phyloP scores from a whole-genome alignment of 495 filamentous ascomycete species.

The Aspergillus ostianus region DNA sequence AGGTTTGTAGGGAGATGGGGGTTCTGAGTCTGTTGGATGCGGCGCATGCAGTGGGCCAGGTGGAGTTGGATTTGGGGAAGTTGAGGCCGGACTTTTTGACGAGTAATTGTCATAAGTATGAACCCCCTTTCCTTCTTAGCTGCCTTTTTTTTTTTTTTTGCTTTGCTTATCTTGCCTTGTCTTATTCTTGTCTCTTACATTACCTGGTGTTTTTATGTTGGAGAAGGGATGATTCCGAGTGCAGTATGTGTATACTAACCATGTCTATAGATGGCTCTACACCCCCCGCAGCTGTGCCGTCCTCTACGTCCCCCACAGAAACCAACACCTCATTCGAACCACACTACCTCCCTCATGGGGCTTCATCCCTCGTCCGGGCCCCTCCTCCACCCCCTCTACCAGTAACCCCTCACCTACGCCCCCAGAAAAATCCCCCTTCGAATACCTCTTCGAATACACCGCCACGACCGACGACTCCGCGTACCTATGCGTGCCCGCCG shows the following conservation, averaged over 20 bases:
- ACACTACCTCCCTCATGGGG: slow-evolving; percentile 70
- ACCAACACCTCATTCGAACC: slow-evolving; percentile 72
- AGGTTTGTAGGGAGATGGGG: slow-evolving; percentile 59
- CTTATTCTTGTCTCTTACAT: neutral
- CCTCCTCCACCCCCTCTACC: slow-evolving; percentile 24
- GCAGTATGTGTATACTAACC: neutral
- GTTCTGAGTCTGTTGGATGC: slow-evolving; percentile 71
- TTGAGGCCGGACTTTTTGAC: slow-evolving; percentile 83
- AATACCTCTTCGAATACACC: slow-evolving; percentile 72
- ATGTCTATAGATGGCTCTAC: slow-evolving; percentile 66
- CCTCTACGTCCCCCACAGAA: slow-evolving; percentile 70
- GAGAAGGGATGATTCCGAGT: too few relatives aligned
- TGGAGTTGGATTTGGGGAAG: slow-evolving; percentile 60
- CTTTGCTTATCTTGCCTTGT: neutral
- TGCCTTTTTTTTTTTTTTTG: neutral
- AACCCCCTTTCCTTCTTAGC: too few relatives aligned
- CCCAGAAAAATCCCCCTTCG: slow-evolving; percentile 55
- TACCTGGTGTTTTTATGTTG: neutral
- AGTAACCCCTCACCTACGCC: slow-evolving; percentile 41
- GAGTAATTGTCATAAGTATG: slow-evolving; percentile 78
- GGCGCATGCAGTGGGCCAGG: slow-evolving; percentile 78
- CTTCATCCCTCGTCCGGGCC: slow-evolving; percentile 35
- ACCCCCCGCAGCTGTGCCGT: slow-evolving; percentile 78
- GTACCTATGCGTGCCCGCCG: slow-evolving; percentile 68
- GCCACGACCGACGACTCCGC: slow-evolving; percentile 72